phyloP scores from a whole-genome alignment of 192 early-diverging fungal genomes.

The Dimargaris cristalligena region DNA sequence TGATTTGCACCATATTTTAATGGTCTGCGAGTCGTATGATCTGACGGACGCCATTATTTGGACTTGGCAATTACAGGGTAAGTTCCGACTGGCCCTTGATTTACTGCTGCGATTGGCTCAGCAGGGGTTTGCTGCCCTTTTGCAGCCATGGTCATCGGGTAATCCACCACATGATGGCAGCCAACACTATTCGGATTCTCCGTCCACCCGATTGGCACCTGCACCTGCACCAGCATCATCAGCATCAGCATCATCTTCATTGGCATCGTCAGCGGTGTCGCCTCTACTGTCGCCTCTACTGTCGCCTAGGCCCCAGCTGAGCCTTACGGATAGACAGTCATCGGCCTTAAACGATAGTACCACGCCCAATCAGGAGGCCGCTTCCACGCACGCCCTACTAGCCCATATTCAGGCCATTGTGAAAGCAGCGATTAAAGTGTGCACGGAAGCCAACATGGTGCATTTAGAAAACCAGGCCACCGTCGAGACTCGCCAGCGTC shows the following conservation, averaged over 20 bases:
- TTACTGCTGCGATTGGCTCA: not conserved
- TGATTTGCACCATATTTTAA: not conserved
- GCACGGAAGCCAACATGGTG: not conserved
- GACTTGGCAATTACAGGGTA: conserved; percentile 9
- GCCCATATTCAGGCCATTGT: not conserved
- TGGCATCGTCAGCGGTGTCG: not conserved
- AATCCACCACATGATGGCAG: too few relatives aligned
- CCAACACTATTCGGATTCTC: too few relatives aligned
- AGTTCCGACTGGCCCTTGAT: not conserved
- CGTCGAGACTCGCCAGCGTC: not conserved
- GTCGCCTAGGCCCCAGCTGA: too few relatives aligned
- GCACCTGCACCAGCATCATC: not conserved
- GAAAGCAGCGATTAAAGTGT: conserved; percentile 5
- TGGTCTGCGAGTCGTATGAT: not conserved
- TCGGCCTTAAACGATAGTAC: too few relatives aligned
- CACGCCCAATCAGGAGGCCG: too few relatives aligned
- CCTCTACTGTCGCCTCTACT: not conserved
- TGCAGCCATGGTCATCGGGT: not conserved
- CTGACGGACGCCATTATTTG: conserved; percentile 4
- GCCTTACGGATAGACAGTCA: too few relatives aligned
- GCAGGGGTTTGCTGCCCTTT: not conserved
- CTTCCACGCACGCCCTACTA: not conserved
- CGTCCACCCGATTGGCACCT: too few relatives aligned
- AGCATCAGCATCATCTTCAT: not conserved
- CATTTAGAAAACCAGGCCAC: not conserved